Evolutionary conservation across 768 basidiomycete genomes (phyloP).

Genomic region (Neoboletus subvelutipes): DNA sequence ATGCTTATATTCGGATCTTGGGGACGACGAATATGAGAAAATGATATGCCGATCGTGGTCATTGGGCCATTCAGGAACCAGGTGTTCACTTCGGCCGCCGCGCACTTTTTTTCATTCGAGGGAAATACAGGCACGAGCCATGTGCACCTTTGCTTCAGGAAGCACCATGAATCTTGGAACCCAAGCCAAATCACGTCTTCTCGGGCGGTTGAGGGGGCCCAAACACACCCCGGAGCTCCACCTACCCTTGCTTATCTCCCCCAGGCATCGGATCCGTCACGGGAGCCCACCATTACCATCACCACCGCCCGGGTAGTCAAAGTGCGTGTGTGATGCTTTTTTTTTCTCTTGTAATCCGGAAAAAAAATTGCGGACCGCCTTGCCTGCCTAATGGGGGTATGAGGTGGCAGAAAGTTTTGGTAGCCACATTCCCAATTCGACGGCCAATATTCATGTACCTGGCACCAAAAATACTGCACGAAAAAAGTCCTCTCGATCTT

Average conservation of each 20-base stretch:
- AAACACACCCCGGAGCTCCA: constrained; percentile 3
- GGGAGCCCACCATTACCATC: neutral
- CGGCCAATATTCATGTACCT: neutral
- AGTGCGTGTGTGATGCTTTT: neutral
- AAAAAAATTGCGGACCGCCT: neutral
- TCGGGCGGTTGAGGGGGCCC: neutral
- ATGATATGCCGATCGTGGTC: constrained; percentile 19
- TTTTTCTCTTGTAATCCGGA: neutral
- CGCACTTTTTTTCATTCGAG: constrained; percentile 13
- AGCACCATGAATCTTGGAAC: constrained; percentile 9
- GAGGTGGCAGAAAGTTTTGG: neutral
- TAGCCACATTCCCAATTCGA: neutral
- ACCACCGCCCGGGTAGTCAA: neutral
- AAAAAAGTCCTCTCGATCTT: neutral
- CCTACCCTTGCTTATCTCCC: constrained; percentile 5
- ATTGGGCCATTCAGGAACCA: constrained; percentile 26
- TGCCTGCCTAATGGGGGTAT: neutral
- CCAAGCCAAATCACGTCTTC: constrained; percentile 11
- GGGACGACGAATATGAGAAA: constrained; percentile 23
- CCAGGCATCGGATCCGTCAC: constrained; percentile 11
- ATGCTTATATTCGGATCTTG: constrained; percentile 24
- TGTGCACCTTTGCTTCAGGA: constrained; percentile 10
- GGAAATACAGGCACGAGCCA: constrained; percentile 24
- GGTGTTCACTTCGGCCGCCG: constrained; percentile 23
- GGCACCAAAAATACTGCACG: constrained; percentile 1